Percentiles rank a stretch among this genome's conserved stretches.
Conservation (phyloP, 2,329 filamentous ascomycete species). For the Phialophora macrospora region DNA sequence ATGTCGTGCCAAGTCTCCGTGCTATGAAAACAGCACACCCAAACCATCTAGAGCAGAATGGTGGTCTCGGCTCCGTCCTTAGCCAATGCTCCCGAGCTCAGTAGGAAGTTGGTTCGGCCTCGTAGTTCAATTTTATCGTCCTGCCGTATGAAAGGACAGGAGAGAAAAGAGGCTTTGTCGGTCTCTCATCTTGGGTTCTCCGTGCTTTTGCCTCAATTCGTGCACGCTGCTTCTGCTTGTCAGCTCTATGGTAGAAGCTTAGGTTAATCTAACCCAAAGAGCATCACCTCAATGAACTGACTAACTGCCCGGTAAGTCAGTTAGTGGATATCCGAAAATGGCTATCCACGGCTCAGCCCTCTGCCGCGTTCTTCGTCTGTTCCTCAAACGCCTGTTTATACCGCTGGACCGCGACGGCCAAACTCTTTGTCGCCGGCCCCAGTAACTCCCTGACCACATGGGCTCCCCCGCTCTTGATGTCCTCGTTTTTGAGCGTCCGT, state of each 20-base stretch:
- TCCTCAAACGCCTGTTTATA: slow-evolving; percentile 72
- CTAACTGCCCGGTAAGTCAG: neutral
- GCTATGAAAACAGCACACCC: neutral
- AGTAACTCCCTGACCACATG: slow-evolving; percentile 77
- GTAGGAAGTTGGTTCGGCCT: neutral
- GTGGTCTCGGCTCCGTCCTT: neutral
- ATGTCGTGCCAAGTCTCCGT: neutral
- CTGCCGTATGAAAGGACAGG: neutral
- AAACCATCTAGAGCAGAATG: neutral
- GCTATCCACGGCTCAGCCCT: slow-evolving; percentile 13
- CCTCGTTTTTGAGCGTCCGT: slow-evolving; percentile 69
- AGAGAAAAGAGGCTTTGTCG: neutral
- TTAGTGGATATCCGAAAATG: neutral
- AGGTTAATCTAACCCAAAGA: neutral
- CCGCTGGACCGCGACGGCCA: slow-evolving; percentile 71
- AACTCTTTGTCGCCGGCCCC: slow-evolving; percentile 71
- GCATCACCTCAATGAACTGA: neutral
- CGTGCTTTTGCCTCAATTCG: neutral
- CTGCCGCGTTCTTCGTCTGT: slow-evolving; percentile 51
- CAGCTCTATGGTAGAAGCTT: neutral
- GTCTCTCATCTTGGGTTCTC: neutral
- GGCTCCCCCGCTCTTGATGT: slow-evolving; percentile 70
- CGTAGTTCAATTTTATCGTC: neutral
- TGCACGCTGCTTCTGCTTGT: neutral
- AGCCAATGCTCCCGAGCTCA: neutral